Percentiles rank a stretch among this genome's conserved stretches.
phyloP scores from a whole-genome alignment of 768 basidiomycete genomes.

The Amanita inopinata region DNA sequence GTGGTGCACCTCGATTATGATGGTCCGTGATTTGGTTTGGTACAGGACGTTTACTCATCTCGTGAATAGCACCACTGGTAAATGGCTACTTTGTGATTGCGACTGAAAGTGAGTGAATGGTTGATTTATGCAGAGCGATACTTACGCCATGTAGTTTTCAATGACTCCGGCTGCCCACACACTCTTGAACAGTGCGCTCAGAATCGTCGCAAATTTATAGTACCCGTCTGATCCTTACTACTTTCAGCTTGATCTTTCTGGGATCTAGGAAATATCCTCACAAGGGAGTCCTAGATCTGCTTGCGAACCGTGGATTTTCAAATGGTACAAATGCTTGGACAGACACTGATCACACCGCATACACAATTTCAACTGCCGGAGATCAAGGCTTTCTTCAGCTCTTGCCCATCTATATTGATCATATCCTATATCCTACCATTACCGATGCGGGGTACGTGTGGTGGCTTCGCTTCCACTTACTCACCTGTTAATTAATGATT shows the following conservation, averaged over 20 bases:
- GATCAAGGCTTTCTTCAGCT: constrained; percentile 84
- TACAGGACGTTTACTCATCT: constrained; percentile 12
- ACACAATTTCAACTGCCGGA: constrained; percentile 93
- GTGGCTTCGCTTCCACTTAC: constrained; percentile 1
- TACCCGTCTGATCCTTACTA: constrained; percentile 3
- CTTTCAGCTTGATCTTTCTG: constrained; percentile 76
- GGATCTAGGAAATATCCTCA: constrained; percentile 93
- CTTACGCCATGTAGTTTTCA: constrained; percentile 51
- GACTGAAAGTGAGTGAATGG: constrained; percentile 64
- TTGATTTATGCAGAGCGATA: background rate
- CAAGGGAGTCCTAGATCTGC: constrained; percentile 90
- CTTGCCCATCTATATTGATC: constrained; percentile 87
- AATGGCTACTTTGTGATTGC: constrained; percentile 86
- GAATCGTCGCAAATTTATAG: background rate
- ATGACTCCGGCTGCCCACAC: constrained; percentile 93
- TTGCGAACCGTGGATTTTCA: constrained; percentile 91
- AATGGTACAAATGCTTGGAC: constrained; percentile 97
- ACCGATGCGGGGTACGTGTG: constrained; percentile 69
- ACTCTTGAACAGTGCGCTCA: constrained; percentile 83
- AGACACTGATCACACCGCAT: constrained; percentile 89
- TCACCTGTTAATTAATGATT: constrained; percentile 10
- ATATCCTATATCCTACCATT: constrained; percentile 93
- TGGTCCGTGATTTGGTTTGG: constrained; percentile 34
- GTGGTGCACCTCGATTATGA: constrained; percentile 89
- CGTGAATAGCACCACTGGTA: constrained; percentile 63